Percentiles rank a stretch among this genome's conserved stretches.
Conservation (phyloP, 352 stramenopile genomes). For the Peronospora tabacina region DNA sequence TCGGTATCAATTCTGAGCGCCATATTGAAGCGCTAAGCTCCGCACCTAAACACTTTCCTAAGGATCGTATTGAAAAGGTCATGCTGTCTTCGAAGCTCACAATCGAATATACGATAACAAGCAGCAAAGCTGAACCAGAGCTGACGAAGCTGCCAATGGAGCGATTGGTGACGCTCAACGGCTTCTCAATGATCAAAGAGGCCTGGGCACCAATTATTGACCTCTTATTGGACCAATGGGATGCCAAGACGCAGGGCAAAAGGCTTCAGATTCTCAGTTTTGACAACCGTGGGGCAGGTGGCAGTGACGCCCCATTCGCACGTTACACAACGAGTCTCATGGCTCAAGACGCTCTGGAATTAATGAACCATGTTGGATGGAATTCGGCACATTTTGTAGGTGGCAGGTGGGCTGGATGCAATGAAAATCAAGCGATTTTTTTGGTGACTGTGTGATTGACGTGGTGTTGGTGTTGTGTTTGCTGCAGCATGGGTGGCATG, state of each 20-base stretch:
- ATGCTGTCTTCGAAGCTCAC: slow-evolving; percentile 24
- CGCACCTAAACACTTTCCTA: slow-evolving; percentile 26
- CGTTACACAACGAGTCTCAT: slow-evolving; percentile 46
- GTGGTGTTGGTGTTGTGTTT: neutral
- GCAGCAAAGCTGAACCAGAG: slow-evolving; percentile 10
- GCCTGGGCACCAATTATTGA: slow-evolving; percentile 33
- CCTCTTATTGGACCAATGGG: slow-evolving; percentile 30
- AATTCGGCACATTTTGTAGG: slow-evolving; percentile 31
- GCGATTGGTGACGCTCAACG: slow-evolving; percentile 38
- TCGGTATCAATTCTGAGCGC: slow-evolving; percentile 24
- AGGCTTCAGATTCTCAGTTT: slow-evolving; percentile 34
- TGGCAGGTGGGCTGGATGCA: slow-evolving; percentile 15
- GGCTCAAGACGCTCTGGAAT: slow-evolving; percentile 35
- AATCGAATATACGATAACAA: slow-evolving; percentile 28
- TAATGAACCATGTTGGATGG: slow-evolving; percentile 41
- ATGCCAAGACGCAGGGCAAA: slow-evolving; percentile 11
- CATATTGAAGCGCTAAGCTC: slow-evolving; percentile 33
- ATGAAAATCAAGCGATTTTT: neutral
- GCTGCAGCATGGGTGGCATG: slow-evolving; percentile 39
- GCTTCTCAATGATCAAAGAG: slow-evolving; percentile 40
- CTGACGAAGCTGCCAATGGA: slow-evolving; percentile 22
- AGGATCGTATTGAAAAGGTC: slow-evolving; percentile 16
- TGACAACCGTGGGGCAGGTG: slow-evolving; percentile 44
- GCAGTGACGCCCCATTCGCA: slow-evolving; percentile 26
- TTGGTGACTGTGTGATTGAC: neutral